Evolutionary conservation across 1,284 basidiomycete genomes (phyloP), one percentile per base, ranked within the genome.

Genomic region (Heliocybe sulcata): DNA sequence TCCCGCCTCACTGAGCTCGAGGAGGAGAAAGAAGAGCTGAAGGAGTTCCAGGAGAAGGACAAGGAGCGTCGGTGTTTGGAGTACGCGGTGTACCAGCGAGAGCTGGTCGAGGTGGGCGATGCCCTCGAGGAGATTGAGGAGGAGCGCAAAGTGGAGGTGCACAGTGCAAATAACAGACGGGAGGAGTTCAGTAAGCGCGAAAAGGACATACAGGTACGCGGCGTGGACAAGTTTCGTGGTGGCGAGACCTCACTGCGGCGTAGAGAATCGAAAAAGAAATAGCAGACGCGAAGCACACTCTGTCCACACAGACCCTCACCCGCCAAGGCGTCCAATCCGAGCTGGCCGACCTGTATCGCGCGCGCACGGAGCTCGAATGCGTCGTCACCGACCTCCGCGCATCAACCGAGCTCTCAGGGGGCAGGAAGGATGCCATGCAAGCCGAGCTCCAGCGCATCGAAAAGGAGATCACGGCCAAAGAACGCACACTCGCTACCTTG

Each of bases 11-110:
- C 77, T 3, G 97, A 99, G 71, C 84, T 99, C 3, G 95, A 98
- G 65, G 91, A 94, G 63, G 97, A 99, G 71, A 98, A 98, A 70
- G 91, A 96, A 60, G 97, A 99, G 69, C 73, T 99, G 54, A 94
- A 94, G 65, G 93, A 98, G 68, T 99, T 93, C 66, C 93, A 98
- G 68, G 85, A 90, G 60, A 94, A 94, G 68, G 97, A 99, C 68
- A 90, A 92, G 67, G 94, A 98, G 59, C 79, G 96, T 50, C 79
- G 96, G 26, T 98, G 94, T 69, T 77, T 99, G 61, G 97, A 99
- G 68, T 99, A 99, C 67, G 91, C 94, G 1, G 72, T 99, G 56
- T 93, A 97, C 71, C 90, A 94, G 62, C 80, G 91, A 35, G 95
- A 99, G 66, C 72, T 98, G 31, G 85, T 90, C 56, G 95, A 98